phyloP scores from a whole-genome alignment of 495 filamentous ascomycete genomes.

The Terfezia boudieri region DNA sequence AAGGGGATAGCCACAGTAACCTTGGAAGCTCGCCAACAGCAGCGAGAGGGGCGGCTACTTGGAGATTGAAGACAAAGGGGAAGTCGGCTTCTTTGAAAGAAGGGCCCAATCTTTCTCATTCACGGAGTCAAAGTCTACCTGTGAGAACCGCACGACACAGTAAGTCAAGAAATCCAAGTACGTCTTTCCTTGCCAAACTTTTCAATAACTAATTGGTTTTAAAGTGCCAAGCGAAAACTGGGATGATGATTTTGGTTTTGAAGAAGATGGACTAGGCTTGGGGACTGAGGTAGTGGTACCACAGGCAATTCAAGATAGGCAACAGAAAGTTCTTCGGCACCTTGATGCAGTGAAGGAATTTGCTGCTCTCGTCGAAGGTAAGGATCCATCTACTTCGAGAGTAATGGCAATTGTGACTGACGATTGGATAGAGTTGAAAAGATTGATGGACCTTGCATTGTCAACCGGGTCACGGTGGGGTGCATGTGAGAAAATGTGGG shows the following conservation, averaged over 20 bases:
- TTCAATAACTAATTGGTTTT: constrained; percentile 1
- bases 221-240: constrained; percentile 49
- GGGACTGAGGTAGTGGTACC: constrained; percentile 45
- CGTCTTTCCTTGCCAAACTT: constrained; percentile 8
- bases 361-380: constrained; percentile 48
- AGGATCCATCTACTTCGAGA: not conserved
- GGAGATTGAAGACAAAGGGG: too few species aligned
- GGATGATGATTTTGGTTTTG: constrained; percentile 51
- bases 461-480: constrained; percentile 43
- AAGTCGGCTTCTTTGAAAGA: too few species aligned
- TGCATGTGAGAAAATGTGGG: constrained; percentile 42
- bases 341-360: constrained; percentile 72
- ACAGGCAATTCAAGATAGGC: constrained; percentile 57
- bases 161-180: constrained; percentile 34
- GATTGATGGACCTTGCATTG: constrained; percentile 38
- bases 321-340: constrained; percentile 66
- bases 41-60: too few species aligned
- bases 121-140: constrained; percentile 92
- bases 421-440: constrained; percentile 36
- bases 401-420: constrained; percentile 2
- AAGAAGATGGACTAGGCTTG: constrained; percentile 19
- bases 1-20: too few species aligned
- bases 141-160: constrained; percentile 38
- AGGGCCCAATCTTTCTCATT: constrained; percentile 25
- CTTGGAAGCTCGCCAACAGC: too few species aligned